These are phyloP conservation scores for Suillus subalutaceus DNA, from an alignment of 768 basidiomycete genomes.

Conservation along the genomic window DNA sequence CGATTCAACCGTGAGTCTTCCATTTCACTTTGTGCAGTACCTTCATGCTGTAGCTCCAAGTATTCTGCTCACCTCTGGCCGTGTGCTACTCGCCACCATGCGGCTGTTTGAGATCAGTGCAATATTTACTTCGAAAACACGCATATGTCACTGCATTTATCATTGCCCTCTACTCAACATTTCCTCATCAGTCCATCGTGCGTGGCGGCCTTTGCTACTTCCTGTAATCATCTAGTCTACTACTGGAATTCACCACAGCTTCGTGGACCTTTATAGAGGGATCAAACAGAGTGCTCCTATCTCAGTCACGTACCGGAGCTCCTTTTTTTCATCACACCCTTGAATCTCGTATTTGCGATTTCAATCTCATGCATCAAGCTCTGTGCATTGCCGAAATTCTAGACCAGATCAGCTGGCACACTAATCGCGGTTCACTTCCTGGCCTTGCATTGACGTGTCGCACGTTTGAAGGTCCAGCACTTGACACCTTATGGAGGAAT, in stretches of 20 bases:
- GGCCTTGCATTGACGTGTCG: constrained; percentile 27
- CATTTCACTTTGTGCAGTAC: background rate
- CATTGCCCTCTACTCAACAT: background rate
- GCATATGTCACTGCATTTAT: background rate
- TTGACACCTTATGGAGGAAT: constrained; percentile 28
- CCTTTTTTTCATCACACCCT: background rate
- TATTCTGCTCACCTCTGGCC: background rate
- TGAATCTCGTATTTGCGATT: background rate
- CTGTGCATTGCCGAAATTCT: background rate
- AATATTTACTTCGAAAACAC: background rate
- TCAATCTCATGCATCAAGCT: constrained; percentile 6
- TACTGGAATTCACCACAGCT: background rate
- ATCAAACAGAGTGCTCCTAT: background rate
- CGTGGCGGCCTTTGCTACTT: background rate
- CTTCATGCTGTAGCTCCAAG: background rate
- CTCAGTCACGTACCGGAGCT: background rate
- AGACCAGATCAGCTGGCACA: background rate
- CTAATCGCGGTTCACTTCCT: constrained; percentile 17
- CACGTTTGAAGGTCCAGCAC: constrained; percentile 24
- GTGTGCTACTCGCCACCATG: background rate
- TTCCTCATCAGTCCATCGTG: background rate
- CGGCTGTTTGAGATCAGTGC: background rate
- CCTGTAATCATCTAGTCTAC: background rate
- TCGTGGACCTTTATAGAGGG: background rate
- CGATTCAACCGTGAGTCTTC: background rate